Base-by-base conservation (phyloP, 139 green algal species). In the Monoraphidium neglectum region DNA sequence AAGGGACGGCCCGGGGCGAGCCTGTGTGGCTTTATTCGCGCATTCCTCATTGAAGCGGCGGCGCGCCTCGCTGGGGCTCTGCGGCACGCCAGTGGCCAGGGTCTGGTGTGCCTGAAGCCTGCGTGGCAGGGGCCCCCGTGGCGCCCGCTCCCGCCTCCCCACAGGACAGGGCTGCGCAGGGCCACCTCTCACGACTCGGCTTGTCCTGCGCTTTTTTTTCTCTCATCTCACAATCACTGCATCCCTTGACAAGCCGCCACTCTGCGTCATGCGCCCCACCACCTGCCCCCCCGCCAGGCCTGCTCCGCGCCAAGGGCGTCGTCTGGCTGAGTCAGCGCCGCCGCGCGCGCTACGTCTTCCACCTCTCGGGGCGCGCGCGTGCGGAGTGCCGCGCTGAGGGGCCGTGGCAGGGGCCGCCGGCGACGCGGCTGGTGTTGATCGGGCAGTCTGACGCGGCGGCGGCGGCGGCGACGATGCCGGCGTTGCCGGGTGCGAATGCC, bases 261-360 rank as follows among this genome's bases (percentile, higher is more conserved):
- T 6, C 43, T 10, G 40, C 24, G 33, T 6, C 62, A 6, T 69
- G 15, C 16, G 49, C 30, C 37, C 53, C 36, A 40, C 60, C 60
- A 26, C 4, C 60, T 28, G 60, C 30, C 32, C 24, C 6, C 60
- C 24, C 30, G 33, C 38, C 77, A 87, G 83, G 76, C 13, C 63
- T 88, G 51, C 66, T 83, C 40, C 76, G 83, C 30, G 72, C 72
- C 76, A 87, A 87, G 67, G 83, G 78, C 46, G 74, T 83, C 47
- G 10, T 83, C 26, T 88, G 83, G 83, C 78, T 85, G 13, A 4
- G 21, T 4, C 75, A 88, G 76, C 54, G 46, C 21, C 75, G 76
- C 13, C 1, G 4, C 5, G 28, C 47, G 4, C 76, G 76, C 40
- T 82, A 83, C 61, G 70, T 72, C 5, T 82, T 88, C 49, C 83